Evolutionary conservation across 768 basidiomycete species (phyloP), one percentile per base, ranked within the genome.

Genomic region (Tephrocybe sp.): DNA sequence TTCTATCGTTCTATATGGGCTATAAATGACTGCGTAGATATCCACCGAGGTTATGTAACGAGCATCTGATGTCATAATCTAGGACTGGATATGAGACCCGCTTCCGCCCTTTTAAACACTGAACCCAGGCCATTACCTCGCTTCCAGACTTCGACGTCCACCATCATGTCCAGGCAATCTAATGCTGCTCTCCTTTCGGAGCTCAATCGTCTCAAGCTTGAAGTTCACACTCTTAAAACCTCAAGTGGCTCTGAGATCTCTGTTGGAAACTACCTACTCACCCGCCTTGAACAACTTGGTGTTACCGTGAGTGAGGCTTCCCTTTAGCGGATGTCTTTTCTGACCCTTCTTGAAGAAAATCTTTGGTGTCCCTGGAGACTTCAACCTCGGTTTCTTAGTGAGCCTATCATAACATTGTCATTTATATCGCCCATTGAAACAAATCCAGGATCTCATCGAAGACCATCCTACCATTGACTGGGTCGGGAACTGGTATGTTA

Each of bases 361-460:
- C 72, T 92, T 93, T 50, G 91, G 90, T 13, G 78, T 92, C 0
- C 91, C 91, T 0, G 91, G 91, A n/a, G 89, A 92, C 65, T 92
- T 90, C 57, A 91, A 91, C 63, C 78, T 92, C 39, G 85, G 78
- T 1, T 83, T 84, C 57, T 58, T 83, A 62, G 79, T 82, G 66
- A 39, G 45, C 49, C 26, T 12, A 16, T 26, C 14, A 23, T 39
- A 17, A 23, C 6, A 22, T 9, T 14, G 31, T 17, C 39, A 43
- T 43, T 23, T 34, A 31, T 26, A 30, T 17, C 23, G 10, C 26
- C 22, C 56, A 19, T 38, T 17, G 20, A 51, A 10, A 48, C 10
- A 9, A 19, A 16, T 31, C 16, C 61, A 92, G 82, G 92, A 97
- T 65, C 73, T 87, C 30, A 75, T 97, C 46, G 92, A 95, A 65